A percentile compares a stretch with the other conserved stretches of the same genome.
Conservation (phyloP, 305 asterid species). For the Fraxinus sp. region DNA sequence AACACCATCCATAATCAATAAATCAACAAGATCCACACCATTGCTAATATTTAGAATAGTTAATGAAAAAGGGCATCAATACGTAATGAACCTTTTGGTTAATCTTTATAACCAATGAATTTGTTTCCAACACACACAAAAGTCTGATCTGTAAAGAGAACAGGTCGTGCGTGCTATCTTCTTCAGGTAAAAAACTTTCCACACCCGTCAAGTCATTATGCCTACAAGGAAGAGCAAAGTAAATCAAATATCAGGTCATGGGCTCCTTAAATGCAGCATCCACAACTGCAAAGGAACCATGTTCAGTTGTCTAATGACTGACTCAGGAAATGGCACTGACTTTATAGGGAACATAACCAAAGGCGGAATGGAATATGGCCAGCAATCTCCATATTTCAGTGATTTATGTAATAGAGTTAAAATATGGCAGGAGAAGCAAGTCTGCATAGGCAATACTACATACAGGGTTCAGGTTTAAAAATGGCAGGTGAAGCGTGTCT, state of each 20-base stretch:
- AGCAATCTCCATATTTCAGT: constrained; percentile 9
- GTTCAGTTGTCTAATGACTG: constrained; percentile 14
- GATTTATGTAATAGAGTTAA: constrained; percentile 4
- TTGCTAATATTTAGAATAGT: neutral
- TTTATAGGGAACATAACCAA: neutral
- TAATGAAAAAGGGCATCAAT: constrained; percentile 11
- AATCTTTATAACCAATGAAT: constrained; percentile 60
- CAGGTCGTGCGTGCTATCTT: constrained; percentile 38
- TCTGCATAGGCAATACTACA: constrained; percentile 8
- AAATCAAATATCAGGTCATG: constrained; percentile 19
- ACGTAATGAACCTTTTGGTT: constrained; percentile 47
- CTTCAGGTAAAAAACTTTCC: constrained; percentile 38
- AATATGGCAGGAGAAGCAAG: neutral
- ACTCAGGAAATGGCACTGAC: constrained; percentile 8
- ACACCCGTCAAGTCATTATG: constrained; percentile 47
- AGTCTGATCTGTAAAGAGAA: constrained; percentile 62
- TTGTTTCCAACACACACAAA: constrained; percentile 37
- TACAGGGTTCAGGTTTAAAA: neutral
- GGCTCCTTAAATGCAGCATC: constrained; percentile 15
- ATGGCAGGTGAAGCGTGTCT: neutral
- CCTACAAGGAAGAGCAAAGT: constrained; percentile 45
- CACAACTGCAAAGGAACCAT: constrained; percentile 1
- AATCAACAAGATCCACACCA: constrained; percentile 11
- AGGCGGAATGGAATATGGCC: neutral
- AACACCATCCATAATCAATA: constrained; percentile 10